phyloP scores from a whole-genome alignment of 129 eudicot genomes.

The Solidago caesia region DNA sequence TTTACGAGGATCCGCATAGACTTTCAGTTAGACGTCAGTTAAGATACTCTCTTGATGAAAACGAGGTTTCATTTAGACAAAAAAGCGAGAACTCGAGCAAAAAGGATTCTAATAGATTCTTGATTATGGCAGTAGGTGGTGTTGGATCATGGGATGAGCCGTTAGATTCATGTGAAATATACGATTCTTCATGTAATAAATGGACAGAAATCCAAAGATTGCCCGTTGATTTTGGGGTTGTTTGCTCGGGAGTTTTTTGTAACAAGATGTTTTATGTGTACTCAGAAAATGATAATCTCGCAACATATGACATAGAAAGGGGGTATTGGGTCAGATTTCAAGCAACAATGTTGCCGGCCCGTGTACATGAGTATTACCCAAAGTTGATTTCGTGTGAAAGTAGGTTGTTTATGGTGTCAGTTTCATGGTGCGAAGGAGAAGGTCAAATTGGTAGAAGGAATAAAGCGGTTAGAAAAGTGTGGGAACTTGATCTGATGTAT shows the following conservation, averaged over 20 bases:
- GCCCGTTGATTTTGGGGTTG: constrained; percentile 77
- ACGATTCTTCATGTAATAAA: constrained; percentile 71
- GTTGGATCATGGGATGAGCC: constrained; percentile 94
- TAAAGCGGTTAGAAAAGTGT: constrained; percentile 85
- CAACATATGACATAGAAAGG: constrained; percentile 66
- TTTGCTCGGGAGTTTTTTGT: constrained; percentile 74
- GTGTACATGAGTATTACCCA: constrained; percentile 89
- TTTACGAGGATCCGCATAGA: constrained; percentile 93
- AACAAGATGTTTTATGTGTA: constrained; percentile 65
- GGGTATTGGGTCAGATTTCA: constrained; percentile 77
- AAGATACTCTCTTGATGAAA: constrained; percentile 56
- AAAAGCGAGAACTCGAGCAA: constrained; percentile 34
- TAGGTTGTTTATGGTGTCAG: constrained; percentile 78
- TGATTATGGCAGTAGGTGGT: constrained; percentile 84
- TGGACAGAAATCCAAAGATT: constrained; percentile 77
- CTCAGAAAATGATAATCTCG: constrained; percentile 76
- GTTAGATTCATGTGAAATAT: constrained; percentile 76
- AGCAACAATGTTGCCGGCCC: constrained; percentile 52
- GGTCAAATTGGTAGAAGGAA: constrained; percentile 95
- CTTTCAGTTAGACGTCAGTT: constrained; percentile 82
- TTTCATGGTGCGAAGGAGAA: constrained; percentile 99
- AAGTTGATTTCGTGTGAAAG: constrained; percentile 58
- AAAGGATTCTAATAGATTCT: constrained; percentile 53
- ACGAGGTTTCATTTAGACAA: constrained; percentile 48
- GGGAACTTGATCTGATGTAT: constrained; percentile 78